Base-by-base conservation (phyloP, 1,139 yeast genomes). In the Lizanozyma gosingica region DNA sequence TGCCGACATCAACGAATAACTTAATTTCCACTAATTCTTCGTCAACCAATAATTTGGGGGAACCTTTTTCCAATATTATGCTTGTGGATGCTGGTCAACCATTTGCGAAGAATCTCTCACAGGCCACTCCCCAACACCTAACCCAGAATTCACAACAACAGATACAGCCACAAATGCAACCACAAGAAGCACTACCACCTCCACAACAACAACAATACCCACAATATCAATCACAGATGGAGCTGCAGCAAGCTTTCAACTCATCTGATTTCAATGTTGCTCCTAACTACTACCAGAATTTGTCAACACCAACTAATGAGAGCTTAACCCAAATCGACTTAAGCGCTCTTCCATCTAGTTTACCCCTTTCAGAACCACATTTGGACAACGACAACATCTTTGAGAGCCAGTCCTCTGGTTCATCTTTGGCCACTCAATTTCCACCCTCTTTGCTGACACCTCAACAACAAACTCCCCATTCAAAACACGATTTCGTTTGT, bases 1-100 rank as follows among this genome's bases (percentile, higher is more conserved):
- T 22, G 6, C 29, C 29, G 11, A 22, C 29, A 22, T 22, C 29
- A 11, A n/a, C n/a, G n/a, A 22, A 22, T 11, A 22, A 22, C 29
- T 22, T 22, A 6, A 6, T 11, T 6, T 11, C 29, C 6, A 22
- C 29, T 22, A 22, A 22, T 22, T 22, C 29, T 6, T 22, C 29
- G 11, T 22, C 29, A 6, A 22, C 11, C 11, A 22, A 22, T 11
- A 22, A 22, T 11, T 22, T 22, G 29, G 29, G 11, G 9, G 29
- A 22, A 22, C 11, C 29, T 11, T 22, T 22, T 22, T 6, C 29
- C 29, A 22, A 22, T 11, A 22, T 6, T 22, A 36, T 44, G 33
- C 42, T 41, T 40, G 37, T 43, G 48, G 47, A 42, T 50, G 51
- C 54, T 38, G 54, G 55, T 33, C 55, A 50, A 37, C 43, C 53